Evolutionary conservation across 805 yeast genomes (phyloP).

Genomic region (Starmera amethionina): DNA sequence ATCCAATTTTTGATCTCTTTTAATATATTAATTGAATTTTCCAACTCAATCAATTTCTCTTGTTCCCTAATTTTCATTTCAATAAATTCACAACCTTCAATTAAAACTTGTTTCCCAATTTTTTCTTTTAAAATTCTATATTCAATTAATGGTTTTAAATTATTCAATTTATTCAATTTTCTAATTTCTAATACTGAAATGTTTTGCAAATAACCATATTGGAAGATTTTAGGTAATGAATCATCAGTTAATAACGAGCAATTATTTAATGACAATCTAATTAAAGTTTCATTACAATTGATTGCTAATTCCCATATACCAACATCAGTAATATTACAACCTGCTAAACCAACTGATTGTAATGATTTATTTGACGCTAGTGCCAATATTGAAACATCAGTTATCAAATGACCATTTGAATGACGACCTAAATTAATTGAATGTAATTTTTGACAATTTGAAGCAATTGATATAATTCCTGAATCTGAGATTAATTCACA

Average conservation of each 20-base stretch:
- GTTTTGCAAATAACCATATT: constrained; percentile 39
- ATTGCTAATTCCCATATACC: constrained; percentile 74
- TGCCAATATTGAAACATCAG: constrained; percentile 57
- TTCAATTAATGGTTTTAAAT: constrained; percentile 55
- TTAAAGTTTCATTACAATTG: constrained; percentile 37
- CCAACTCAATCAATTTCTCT: constrained; percentile 47
- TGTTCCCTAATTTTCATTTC: constrained; percentile 50
- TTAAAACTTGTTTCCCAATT: constrained; percentile 31
- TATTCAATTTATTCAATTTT: constrained; percentile 44
- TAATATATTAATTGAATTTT: constrained; percentile 45
- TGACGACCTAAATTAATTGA: constrained; percentile 78
- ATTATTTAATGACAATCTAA: constrained; percentile 66
- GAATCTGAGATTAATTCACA: constrained; percentile 71
- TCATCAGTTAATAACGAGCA: constrained; percentile 52
- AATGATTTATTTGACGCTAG: constrained; percentile 48
- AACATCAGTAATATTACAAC: constrained; percentile 71
- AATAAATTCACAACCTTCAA: constrained; percentile 72
- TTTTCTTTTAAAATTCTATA: constrained; percentile 38
- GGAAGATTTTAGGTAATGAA: constrained; percentile 41
- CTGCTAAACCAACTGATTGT: constrained; percentile 79
- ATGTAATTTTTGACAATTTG: constrained; percentile 44
- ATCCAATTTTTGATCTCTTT: constrained; percentile 60
- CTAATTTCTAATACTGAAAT: constrained; percentile 73
- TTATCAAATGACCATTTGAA: constrained; percentile 50
- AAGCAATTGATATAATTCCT: constrained; percentile 61